Conservation (phyloP, 768 basidiomycete species). For the Pilatotrama ljubarskyi region DNA sequence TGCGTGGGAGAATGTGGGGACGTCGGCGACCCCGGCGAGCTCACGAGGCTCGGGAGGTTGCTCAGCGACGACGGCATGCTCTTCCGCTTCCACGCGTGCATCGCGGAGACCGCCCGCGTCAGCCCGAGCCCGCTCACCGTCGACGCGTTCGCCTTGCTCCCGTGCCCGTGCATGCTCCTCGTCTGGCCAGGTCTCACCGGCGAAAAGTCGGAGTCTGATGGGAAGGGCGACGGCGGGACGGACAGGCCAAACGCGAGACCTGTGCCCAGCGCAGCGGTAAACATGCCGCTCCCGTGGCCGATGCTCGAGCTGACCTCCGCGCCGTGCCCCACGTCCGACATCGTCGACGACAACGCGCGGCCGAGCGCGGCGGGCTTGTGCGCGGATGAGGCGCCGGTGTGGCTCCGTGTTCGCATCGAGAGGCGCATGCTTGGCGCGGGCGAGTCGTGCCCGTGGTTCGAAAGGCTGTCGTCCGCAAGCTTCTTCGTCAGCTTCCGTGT, state of each 20-base stretch:
- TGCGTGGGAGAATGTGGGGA: slow-evolving; percentile 4
- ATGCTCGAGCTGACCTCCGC: neutral
- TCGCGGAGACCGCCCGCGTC: slow-evolving; percentile 21
- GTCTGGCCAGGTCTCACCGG: neutral
- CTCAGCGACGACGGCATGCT: slow-evolving; percentile 26
- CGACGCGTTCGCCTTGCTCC: slow-evolving; percentile 4
- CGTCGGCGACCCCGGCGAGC: neutral
- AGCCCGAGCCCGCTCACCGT: slow-evolving; percentile 13
- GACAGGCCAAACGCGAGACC: slow-evolving; percentile 30
- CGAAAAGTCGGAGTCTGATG: neutral
- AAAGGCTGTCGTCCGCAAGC: slow-evolving; percentile 5
- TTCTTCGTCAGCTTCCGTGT: slow-evolving; percentile 19
- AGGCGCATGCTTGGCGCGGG: slow-evolving; percentile 2
- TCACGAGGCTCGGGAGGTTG: slow-evolving; percentile 9
- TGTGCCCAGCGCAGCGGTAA: slow-evolving; percentile 32
- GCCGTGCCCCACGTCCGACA: slow-evolving; percentile 17
- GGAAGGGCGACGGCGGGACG: slow-evolving; percentile 6
- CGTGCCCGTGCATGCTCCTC: slow-evolving; percentile 9
- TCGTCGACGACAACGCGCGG: slow-evolving; percentile 13
- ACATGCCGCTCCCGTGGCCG: slow-evolving; percentile 25
- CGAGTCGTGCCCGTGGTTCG: slow-evolving; percentile 8
- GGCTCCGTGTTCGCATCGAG: slow-evolving; percentile 15
- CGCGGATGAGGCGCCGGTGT: neutral
- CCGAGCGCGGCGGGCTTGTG: neutral
- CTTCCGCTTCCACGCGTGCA: slow-evolving; percentile 25